Evolutionary conservation across 306 rosid species (phyloP), one percentile per base, ranked within the genome.

Genomic region (Vigna nakashimae): DNA sequence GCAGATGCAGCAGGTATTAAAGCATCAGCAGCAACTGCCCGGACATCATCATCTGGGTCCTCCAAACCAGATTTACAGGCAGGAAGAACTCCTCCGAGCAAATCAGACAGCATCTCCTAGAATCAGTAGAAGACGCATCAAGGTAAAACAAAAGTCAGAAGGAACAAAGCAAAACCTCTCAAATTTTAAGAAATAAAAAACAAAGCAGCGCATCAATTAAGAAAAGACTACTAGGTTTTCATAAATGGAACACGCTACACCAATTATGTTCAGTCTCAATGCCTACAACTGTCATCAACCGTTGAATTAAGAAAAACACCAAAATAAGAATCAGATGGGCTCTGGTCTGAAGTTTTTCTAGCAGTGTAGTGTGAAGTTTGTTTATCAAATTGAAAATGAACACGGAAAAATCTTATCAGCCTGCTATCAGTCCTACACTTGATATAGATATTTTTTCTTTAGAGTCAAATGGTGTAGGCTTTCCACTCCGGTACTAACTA

Each of bases 21-120:
- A 72, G 98, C 98, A 82, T 95, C 98, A n/a, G 98, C 98, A 79
- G 98, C 97, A 77, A 95, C 98, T 15, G 98, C 98, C 73, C 97
- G 91, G 69, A 95, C 98, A 84, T 95, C 98, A 82, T 95, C 98
- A 83, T 95, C 98, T 1, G 98, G 96, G 71, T 95, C 98, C 90
- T 89, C 97, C 79, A 95, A 86, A 66, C 98, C 98, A 88, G 89
- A 82, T 86, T 89, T 95, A 86, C 98, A 95, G 15, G 98, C 93
- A 45, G 98, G 97, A 77, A 95, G 96, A 82, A 92, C 86, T 72
- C 80, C 86, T 49, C 88, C 91, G 81, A 95, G 98, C 95, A 95
- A 91, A 77, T 83, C 89, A 69, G 79, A 82, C 76, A 95, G 96
- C 97, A 95, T 83, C 88, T 95, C 98, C 98, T 95, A 76, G 51